Evolutionary conservation across 768 basidiomycete genomes (phyloP), one percentile per base, ranked within the genome.

Genomic region (Asterophora lycoperdoides): DNA sequence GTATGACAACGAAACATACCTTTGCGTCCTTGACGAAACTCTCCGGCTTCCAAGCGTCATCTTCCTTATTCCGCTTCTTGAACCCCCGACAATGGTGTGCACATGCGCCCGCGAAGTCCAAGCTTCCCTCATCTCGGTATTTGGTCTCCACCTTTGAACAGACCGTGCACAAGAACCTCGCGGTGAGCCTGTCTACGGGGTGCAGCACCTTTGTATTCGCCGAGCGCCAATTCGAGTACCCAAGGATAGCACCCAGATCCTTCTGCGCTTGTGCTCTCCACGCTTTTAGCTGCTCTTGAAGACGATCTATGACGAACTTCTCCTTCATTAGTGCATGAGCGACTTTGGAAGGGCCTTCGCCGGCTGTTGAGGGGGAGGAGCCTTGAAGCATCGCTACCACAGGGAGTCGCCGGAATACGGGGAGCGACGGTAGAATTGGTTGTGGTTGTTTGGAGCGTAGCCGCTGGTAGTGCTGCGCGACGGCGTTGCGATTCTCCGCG

Each of bases 71-170:
- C 50, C 63, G 60, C 52, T 59, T 60, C 53, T 67, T 67, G 40
- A 53, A 59, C 62, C 37, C 42, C n/a, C 49, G 52, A 59, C 86
- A 89, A 18, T 71, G 63, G 55, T 89, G 86, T 34, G 64, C 66
- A 62, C 84, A 87, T 3, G 75, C 83, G 3, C 72, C 78, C 8
- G 62, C 66, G 49, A 84, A 83, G 57, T 81, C 76, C 43, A 88
- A 63, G 56, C 79, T 78, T 23, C 55, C 68, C 34, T 76, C 72
- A 18, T 62, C 64, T 28, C 56, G 62, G 53, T 73, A 69, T 33
- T 58, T 60, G 29, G 48, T 56, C 4, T 60, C 62, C 1, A 73
- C 63, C 8, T 61, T 66, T 10, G 69, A 54, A 56, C 87, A 89
- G 33, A 57, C 55, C 46, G 62, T 72, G 59, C 86, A 89, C 20